Evolutionary conservation across 306 rosid species (phyloP).

Genomic region (Quercus variabilis): DNA sequence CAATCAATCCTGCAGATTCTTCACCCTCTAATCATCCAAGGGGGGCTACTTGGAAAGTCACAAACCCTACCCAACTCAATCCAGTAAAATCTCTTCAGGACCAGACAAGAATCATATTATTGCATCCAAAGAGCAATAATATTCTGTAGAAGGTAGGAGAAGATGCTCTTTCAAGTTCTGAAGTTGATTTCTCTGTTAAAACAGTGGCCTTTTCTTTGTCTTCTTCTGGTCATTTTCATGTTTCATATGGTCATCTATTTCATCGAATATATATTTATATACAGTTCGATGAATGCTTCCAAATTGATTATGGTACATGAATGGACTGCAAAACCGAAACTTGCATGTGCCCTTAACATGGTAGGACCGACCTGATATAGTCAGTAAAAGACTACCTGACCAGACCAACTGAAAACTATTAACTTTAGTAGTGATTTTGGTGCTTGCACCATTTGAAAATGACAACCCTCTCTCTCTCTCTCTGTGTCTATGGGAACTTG

Average conservation of each 20-base stretch:
- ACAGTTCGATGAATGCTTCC: slow-evolving; percentile 4
- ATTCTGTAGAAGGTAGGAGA: background rate
- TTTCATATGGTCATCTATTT: background rate
- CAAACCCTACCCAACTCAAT: background rate
- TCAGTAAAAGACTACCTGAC: background rate
- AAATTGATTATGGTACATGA: slow-evolving; percentile 7
- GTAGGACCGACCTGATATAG: slow-evolving; percentile 15
- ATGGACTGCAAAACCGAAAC: slow-evolving; percentile 1
- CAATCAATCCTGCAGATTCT: slow-evolving; percentile 2
- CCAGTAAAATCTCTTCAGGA: slow-evolving; percentile 5
- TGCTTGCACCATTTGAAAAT: background rate
- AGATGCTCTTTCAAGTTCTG: slow-evolving; percentile 7
- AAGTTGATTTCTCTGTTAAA: background rate
- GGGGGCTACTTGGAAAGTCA: background rate
- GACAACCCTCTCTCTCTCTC: background rate
- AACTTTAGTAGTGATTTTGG: background rate
- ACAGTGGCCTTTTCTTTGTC: background rate
- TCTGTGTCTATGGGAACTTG: background rate
- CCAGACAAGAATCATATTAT: slow-evolving; percentile 12
- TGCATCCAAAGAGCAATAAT: slow-evolving; percentile 5
- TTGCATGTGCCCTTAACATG: slow-evolving; percentile 29
- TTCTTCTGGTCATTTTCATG: background rate
- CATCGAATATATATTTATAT: background rate
- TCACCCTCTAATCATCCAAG: background rate
- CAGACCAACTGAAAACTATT: background rate